Conservation (phyloP, 1,284 basidiomycete species). For the Rhodotorula sp. region DNA sequence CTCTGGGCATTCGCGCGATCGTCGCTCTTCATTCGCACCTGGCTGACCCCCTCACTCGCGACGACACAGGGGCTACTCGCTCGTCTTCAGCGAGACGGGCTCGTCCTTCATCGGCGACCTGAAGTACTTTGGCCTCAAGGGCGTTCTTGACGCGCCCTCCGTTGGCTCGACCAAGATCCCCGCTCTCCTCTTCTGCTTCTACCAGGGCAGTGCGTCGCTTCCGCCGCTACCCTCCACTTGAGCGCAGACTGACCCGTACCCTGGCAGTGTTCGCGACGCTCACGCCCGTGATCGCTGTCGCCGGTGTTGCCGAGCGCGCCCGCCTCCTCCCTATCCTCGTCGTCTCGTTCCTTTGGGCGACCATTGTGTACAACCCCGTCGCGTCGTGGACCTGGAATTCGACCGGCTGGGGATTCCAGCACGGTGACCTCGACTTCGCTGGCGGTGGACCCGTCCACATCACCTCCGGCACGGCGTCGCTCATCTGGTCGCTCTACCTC, state of each 20-base stretch:
- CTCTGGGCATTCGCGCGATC: no score
- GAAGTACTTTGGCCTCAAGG: constrained; percentile 77
- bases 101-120: constrained; percentile 58
- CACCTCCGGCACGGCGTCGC: constrained; percentile 76
- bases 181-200: constrained; percentile 81
- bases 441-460: constrained; percentile 78
- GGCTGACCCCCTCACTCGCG: neutral
- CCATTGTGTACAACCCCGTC: constrained; percentile 68
- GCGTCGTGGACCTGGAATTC: constrained; percentile 93
- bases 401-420: constrained; percentile 84
- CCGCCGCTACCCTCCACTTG: no score
- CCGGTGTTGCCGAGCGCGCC: constrained; percentile 85
- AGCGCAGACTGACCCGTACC: constrained; percentile 50
- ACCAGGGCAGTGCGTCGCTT: constrained; percentile 53
- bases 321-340: constrained; percentile 77
- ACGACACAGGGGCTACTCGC: constrained; percentile 46
- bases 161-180: constrained; percentile 70
- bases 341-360: constrained; percentile 89
- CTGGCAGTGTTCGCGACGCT: constrained; percentile 72
- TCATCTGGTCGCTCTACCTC: constrained; percentile 89
- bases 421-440: constrained; percentile 84
- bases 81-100: constrained; percentile 54
- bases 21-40: no score
- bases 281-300: constrained; percentile 61
- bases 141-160: constrained; percentile 75